Evolutionary conservation across 164 flowering plant species (phyloP), one percentile per base, ranked within the genome.

Genomic region (Cinnamomum micranthum): DNA sequence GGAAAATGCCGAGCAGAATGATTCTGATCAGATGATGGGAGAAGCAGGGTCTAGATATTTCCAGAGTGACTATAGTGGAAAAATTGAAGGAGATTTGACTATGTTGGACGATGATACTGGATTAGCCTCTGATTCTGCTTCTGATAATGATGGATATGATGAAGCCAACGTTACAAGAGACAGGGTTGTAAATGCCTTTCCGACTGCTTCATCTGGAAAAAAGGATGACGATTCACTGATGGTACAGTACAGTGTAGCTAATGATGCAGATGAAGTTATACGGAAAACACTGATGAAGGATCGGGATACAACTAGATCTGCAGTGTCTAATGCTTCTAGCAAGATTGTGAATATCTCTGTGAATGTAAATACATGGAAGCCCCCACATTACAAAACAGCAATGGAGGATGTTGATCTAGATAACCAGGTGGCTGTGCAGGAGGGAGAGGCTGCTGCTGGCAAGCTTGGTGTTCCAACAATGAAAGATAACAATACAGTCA

Each of bases 321-420:
- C 63, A 68, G 24, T 69, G 14, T 77, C 84, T 65, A 85, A 81
- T 65, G 68, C 84, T 71, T 82, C 93, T n/a, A 86, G 75, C 58
- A 87, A 89, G 85, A 82, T 84, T 67, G 87, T 80, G 68, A 87
- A 86, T 75, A 82, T 84, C 24, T 85, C 92, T 59, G 88, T 80
- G 60, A 87, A 87, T 85, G 90, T 84, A 60, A 90, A 89, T 83
- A 83, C 87, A 41, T 86, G 92, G 96, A 92, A 87, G 82, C 91
- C 91, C 70, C 84, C 88, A 69, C 87, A 88, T 73, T 86, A 81
- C 85, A 87, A 84, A 82, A 80, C 78, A 63, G 63, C 79, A 50
- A 79, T 77, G 60, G 85, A 84, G 63, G 79, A 75, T 51, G 14
- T 76, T n/a, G 86, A 80, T 69, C n/a, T 77, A 22, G 83, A 82